Evolutionary conservation across 2,329 filamentous ascomycete genomes (phyloP), one percentile per base, ranked within the genome.

Genomic region (Coniochaeta prunicola): DNA sequence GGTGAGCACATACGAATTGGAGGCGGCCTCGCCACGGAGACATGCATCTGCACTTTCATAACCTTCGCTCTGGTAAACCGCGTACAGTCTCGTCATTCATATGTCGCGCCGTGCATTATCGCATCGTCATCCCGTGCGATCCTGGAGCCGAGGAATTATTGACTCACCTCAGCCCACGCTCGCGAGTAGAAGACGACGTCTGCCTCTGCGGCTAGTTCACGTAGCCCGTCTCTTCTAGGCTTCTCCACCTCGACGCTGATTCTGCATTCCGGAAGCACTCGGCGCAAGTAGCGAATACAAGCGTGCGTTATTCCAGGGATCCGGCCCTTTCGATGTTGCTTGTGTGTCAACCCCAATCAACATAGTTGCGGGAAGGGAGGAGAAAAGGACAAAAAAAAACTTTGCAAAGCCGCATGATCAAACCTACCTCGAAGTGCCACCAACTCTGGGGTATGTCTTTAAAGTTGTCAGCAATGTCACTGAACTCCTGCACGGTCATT

Each of bases 241-340:
- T 89, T 91, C 73, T 91, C 88, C 45, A 88, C 74, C 70, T 91
- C 89, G 58, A 91, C 83, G 69, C 88, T 91, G 67, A 91, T 74
- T 53, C 66, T 77, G 53, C 77, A 74, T 4, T 64, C 67, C 28
- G 77, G 78, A 58, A 76, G 73, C 30, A 66, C 66, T 48, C 67
- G 66, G 56, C 82, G 81, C 62, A 90, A 68, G 65, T 83, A 73
- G 45, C 68, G 75, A 58, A 90, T 83, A 70, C 85, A 89, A 45
- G 76, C 67, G 24, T 84, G 71, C 28, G 80, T 84, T 54, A 84
- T 82, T 50, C 83, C 79, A 40, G 86, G 85, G 58, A 84, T 82
- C 58, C 88, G 83, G 60, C 88, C 89, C 26, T 26, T 50, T 26
- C 3, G 26, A 30, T 6, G 83, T 83, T 67, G 55, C 59, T 59